Evolutionary conservation across 176 grass and related monocot species (phyloP), one percentile per base, ranked within the genome.

Genomic region (Miscanthus lutarioriparius): DNA sequence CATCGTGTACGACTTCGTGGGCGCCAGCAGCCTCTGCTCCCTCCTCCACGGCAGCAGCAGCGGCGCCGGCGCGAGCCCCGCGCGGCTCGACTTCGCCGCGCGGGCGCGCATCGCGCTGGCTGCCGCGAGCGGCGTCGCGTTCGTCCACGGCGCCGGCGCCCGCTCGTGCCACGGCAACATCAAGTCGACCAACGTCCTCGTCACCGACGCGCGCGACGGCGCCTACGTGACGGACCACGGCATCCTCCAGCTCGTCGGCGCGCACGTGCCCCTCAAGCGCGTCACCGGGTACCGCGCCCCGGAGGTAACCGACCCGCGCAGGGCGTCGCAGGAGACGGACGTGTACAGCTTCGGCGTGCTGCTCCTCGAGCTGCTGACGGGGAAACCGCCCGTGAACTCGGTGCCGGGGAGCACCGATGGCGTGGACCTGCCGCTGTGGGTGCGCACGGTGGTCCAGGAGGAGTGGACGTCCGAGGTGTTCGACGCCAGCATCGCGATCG

Each of bases 331-430:
- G 62, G 90, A 90, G 79, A 79, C 91, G 4, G 95, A 97, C 72
- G 83, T 95, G 70, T 97, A 95, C 88, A 80, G 85, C 85, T 97
- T 95, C 38, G 95, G 92, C 27, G 91, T 97, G 58, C 85, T 97
- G 65, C 82, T 97, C 1, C 78, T 95, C 0, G 95, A 97, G 80
- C 30, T 93, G 62, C 80, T 97, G 38, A 97, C 92, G 0, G 95
- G 95, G 6, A 89, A 73, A 27, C 66, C 89, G 8, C 91, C 95
- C 1, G 72, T 83, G 20, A 84, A 90, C 49, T 61, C 82, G 15
- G 23, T 93, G 47, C 64, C 79, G 0, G 81, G 87, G 9, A 83
- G 76, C 41, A 83, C 73, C 47, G 89, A 85, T 19, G 88, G 78
- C 37, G 86, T 86, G 1, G 88, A 99, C 75, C 87, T 99, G 74